Conservation (phyloP, 140 eudicot species). For the Stevia rebaudiana region DNA sequence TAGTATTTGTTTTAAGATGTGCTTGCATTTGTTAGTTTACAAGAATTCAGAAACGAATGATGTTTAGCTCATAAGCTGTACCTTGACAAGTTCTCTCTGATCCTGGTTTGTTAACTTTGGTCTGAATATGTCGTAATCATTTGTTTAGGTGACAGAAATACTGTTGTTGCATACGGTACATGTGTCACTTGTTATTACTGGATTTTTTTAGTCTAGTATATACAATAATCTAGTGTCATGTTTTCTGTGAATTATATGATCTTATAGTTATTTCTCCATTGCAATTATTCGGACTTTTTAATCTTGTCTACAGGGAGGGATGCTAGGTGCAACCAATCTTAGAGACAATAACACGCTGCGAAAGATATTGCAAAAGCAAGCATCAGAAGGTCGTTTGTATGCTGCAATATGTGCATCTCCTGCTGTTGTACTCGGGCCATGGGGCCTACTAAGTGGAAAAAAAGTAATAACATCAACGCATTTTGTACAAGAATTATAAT, state of each 20-base stretch:
- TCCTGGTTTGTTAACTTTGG: conserved; percentile 17
- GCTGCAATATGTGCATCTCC: conserved; percentile 99
- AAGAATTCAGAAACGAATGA: neutral
- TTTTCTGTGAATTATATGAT: neutral
- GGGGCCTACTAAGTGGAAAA: conserved; percentile 83
- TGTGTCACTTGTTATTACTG: neutral
- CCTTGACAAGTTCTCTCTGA: neutral
- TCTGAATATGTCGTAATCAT: neutral
- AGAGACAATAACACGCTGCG: conserved; percentile 55
- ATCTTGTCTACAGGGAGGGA: conserved; percentile 60
- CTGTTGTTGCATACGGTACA: neutral
- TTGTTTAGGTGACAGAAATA: neutral
- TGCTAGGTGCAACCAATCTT: conserved; percentile 80
- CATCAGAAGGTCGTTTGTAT: conserved; percentile 68
- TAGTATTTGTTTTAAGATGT: neutral
- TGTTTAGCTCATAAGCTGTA: neutral
- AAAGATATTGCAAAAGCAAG: conserved; percentile 71
- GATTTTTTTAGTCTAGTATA: neutral
- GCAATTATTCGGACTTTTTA: neutral
- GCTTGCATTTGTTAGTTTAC: neutral
- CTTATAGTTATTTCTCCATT: neutral
- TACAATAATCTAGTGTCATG: neutral
- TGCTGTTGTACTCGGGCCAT: conserved; percentile 91
- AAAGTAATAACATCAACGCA: conserved; percentile 36
- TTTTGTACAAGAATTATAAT: neutral